A percentile compares a stretch with the other conserved stretches of the same genome.
These are phyloP conservation scores for Conoideocrella luteorostrata DNA, from an alignment of 2,329 filamentous ascomycete species.

Conservation along the genomic window DNA sequence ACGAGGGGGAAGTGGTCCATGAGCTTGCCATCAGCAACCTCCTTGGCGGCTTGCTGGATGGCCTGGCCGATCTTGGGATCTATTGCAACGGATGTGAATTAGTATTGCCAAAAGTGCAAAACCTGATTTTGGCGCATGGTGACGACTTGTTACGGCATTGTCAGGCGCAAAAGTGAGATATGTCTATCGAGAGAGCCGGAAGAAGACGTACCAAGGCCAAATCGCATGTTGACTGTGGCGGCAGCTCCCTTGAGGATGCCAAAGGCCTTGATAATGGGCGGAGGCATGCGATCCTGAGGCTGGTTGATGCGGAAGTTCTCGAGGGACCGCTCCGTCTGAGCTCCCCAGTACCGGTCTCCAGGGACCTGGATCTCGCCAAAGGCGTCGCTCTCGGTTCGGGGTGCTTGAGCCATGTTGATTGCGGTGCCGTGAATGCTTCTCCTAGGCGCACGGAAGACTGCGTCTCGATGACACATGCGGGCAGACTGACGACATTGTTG, in stretches of 20 bases:
- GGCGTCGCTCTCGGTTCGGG: constrained; percentile 89
- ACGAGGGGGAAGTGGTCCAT: constrained; percentile 97
- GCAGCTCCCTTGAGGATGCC: constrained; percentile 96
- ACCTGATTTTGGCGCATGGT: neutral
- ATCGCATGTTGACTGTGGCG: constrained; percentile 91
- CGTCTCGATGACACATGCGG: no score
- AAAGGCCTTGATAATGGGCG: constrained; percentile 85
- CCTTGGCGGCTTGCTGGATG: constrained; percentile 87
- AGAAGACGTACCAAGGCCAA: constrained; percentile 63
- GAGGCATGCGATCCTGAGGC: constrained; percentile 96
- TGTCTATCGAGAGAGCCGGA: no score
- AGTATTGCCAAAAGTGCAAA: no score
- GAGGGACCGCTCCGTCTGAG: constrained; percentile 91
- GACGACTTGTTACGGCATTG: neutral
- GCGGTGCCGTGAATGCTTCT: no score
- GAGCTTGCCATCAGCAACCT: constrained; percentile 90
- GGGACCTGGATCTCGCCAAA: constrained; percentile 95
- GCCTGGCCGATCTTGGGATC: constrained; percentile 76
- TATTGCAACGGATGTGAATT: no score
- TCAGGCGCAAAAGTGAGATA: neutral
- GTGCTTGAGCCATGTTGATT: constrained; percentile 34
- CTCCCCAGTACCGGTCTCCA: constrained; percentile 95
- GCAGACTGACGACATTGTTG: no score
- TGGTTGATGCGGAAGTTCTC: constrained; percentile 99
- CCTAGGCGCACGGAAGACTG: no score